Percentiles rank a stretch among this genome's conserved stretches.
Evolutionary conservation across 2,329 filamentous ascomycete genomes (phyloP).

Genomic region (Reticulascus tulasneorum): DNA sequence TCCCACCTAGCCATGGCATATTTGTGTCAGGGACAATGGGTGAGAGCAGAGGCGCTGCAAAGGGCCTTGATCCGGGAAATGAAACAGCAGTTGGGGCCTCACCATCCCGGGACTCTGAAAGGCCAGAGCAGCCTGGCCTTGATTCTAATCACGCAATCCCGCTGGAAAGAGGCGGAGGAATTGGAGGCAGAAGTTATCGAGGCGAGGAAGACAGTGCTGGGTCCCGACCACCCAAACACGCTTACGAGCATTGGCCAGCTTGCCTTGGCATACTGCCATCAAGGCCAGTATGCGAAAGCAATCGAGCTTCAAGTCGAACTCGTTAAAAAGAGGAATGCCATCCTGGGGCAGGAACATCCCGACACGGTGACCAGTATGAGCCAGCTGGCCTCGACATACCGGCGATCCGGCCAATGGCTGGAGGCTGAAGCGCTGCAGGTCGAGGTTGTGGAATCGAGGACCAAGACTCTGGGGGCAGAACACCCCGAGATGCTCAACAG

Average conservation of each 20-base stretch:
- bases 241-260: neutral
- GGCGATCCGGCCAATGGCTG: conserved; percentile 1
- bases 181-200: neutral
- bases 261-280: neutral
- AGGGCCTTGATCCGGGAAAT: neutral
- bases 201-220: neutral
- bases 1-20: neutral
- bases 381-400: neutral
- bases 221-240: neutral
- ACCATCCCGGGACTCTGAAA: neutral
- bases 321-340: too few species aligned
- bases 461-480: neutral
- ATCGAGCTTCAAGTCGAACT: too few species aligned
- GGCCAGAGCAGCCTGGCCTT: neutral
- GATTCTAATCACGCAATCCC: neutral
- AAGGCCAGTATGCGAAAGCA: neutral
- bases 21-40: neutral
- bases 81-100: too few species aligned
- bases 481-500: neutral
- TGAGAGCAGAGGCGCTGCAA: neutral
- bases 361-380: neutral
- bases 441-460: neutral
- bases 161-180: neutral
- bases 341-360: neutral
- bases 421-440: conserved; percentile 5